Evolutionary conservation across 2,329 filamentous ascomycete genomes (phyloP).

Genomic region (Phyllachora maydis): DNA sequence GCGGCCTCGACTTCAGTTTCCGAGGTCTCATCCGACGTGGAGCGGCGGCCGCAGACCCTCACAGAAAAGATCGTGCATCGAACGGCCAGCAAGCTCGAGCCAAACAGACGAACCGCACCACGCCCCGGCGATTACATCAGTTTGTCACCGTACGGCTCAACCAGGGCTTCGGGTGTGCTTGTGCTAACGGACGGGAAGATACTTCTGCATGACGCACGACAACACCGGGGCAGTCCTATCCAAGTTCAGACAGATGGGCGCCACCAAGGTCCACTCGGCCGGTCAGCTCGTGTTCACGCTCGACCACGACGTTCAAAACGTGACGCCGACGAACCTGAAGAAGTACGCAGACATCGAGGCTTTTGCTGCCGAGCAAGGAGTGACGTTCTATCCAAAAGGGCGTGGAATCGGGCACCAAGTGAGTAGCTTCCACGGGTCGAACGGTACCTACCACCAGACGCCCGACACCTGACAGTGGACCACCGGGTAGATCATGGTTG

Average conservation of each 20-base stretch:
- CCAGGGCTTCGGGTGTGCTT: too few species aligned
- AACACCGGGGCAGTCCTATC: conserved; percentile 24
- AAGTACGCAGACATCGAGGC: conserved; percentile 69
- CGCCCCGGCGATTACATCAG: conserved; percentile 71
- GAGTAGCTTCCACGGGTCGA: too few species aligned
- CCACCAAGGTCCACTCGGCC: conserved; percentile 48
- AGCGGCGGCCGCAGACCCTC: conserved; percentile 69
- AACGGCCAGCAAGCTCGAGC: conserved; percentile 54
- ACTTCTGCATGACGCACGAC: conserved; percentile 79
- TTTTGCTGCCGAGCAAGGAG: conserved; percentile 60
- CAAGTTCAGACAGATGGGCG: conserved; percentile 72
- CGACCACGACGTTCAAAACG: conserved; percentile 82
- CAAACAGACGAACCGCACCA: too few species aligned
- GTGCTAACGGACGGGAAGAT: too few species aligned
- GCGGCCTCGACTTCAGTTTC: too few species aligned
- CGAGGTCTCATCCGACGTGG: too few species aligned
- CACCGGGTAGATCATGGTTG: conserved; percentile 84
- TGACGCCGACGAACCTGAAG: conserved; percentile 52
- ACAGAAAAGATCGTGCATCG: conserved; percentile 85
- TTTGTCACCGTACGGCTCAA: conserved; percentile 43
- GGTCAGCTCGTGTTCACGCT: conserved; percentile 63
- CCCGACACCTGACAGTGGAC: too few species aligned
- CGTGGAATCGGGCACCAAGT: conserved; percentile 77
- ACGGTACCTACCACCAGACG: too few species aligned
- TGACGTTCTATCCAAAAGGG: conserved; percentile 63